Conservation (phyloP, 345 rosid genomes). For the Rhodamnia argentea region DNA sequence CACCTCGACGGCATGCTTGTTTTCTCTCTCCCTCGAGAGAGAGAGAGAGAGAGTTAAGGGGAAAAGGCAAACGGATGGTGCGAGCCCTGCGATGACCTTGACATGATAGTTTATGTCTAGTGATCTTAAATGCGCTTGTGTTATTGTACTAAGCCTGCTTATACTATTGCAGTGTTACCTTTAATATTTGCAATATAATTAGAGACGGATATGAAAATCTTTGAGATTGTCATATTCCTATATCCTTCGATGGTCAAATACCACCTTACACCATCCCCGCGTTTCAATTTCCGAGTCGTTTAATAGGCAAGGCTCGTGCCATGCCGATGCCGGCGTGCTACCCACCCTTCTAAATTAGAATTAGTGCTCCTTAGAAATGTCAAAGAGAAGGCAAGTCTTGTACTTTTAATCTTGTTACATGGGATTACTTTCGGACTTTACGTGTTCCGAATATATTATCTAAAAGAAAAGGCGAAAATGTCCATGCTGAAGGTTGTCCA, state of each 20-base stretch:
- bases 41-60: background rate
- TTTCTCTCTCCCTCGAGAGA: background rate
- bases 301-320: background rate
- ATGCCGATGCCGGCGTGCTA: background rate
- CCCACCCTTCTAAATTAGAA: background rate
- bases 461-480: background rate
- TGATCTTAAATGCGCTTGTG: background rate
- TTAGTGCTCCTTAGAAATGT: background rate
- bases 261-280: background rate
- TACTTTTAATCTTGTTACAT: background rate
- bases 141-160: background rate
- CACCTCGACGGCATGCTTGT: background rate
- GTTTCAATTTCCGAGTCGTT: background rate
- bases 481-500: background rate
- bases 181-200: background rate
- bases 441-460: background rate
- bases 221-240: background rate
- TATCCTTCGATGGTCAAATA: rapidly evolving
- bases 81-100: background rate
- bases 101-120: background rate
- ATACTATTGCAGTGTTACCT: background rate
- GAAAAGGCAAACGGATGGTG: background rate
- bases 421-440: background rate
- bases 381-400: background rate
- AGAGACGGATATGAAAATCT: background rate